A percentile compares a stretch with the other conserved stretches of the same genome.
Evolutionary conservation across 441 rosid species (phyloP).

Genomic region (Populus hybrid): DNA sequence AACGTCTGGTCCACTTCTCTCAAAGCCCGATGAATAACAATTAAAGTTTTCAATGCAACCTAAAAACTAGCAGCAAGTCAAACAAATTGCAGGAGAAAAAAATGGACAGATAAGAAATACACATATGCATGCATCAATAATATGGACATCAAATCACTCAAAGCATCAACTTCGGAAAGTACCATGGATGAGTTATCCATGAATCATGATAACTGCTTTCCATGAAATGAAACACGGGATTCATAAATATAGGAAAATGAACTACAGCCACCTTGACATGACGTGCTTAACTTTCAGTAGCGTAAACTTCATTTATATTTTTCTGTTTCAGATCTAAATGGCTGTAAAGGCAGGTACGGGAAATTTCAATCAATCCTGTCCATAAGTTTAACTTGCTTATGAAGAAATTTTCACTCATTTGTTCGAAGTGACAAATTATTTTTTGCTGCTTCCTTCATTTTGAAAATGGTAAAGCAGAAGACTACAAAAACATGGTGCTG

Average conservation of each 20-base stretch:
- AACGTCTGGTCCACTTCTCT: constrained; percentile 98
- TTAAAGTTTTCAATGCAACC: constrained; percentile 94
- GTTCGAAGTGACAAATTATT: not conserved
- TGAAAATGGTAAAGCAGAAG: not conserved
- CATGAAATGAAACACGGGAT: not conserved
- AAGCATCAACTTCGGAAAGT: not conserved
- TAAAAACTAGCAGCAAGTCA: constrained; percentile 29
- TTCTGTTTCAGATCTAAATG: not conserved
- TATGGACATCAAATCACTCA: not conserved
- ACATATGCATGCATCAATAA: not conserved
- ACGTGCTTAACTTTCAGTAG: not conserved
- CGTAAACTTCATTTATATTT: not conserved
- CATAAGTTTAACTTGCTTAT: not conserved
- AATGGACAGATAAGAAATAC: not conserved
- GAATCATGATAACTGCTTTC: not conserved
- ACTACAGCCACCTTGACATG: not conserved
- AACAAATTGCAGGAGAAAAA: not conserved
- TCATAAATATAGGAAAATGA: not conserved
- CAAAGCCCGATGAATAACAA: constrained; percentile 91
- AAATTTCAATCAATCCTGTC: not conserved
- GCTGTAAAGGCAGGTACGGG: not conserved
- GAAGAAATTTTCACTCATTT: not conserved
- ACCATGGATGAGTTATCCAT: too few species aligned
- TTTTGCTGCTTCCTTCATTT: not conserved
- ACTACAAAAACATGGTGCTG: not conserved